These are phyloP conservation scores for Colletotrichum brevisporum DNA, from an alignment of 2,329 filamentous ascomycete genomes.

Conservation along the genomic window DNA sequence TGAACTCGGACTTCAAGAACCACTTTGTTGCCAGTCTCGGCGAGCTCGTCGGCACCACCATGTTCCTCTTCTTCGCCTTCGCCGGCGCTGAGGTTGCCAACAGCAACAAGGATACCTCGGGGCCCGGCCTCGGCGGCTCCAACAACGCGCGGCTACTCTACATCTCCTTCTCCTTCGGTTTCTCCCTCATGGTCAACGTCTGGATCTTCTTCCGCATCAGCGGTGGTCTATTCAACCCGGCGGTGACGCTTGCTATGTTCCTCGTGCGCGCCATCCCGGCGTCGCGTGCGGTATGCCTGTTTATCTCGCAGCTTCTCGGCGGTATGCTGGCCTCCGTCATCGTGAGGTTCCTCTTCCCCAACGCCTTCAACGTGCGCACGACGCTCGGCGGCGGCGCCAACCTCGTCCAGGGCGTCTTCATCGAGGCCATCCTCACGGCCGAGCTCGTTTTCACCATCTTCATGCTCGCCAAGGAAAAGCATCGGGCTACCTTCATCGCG, in stretches of 20 bases:
- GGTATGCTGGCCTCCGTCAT: slow-evolving; percentile 60
- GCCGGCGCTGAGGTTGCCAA: slow-evolving; percentile 58
- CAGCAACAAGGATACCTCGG: slow-evolving; percentile 58
- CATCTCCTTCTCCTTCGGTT: slow-evolving; percentile 58
- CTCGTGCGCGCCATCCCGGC: slow-evolving; percentile 63
- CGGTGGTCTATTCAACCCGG: slow-evolving; percentile 54
- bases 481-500: slow-evolving; percentile 62
- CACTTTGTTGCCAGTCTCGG: slow-evolving; percentile 55
- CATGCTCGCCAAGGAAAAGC: slow-evolving; percentile 67
- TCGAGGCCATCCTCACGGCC: slow-evolving; percentile 64
- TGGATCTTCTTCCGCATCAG: slow-evolving; percentile 65
- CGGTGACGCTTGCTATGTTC: slow-evolving; percentile 65
- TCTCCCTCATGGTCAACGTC: slow-evolving; percentile 61
- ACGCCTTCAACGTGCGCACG: slow-evolving; percentile 58
- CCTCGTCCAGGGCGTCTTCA: slow-evolving; percentile 62
- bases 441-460: slow-evolving; percentile 65
- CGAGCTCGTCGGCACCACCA: slow-evolving; percentile 58
- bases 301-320: slow-evolving; percentile 65
- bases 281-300: slow-evolving; percentile 61
- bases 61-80: slow-evolving; percentile 61
- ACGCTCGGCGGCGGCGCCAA: slow-evolving; percentile 55
- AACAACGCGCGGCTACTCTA: slow-evolving; percentile 59
- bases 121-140: slow-evolving; percentile 59
- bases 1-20: slow-evolving; percentile 63
- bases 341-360: slow-evolving; percentile 59